Evolutionary conservation across 2,329 filamentous ascomycete species (phyloP).

Genomic region (Dactylellina cionopaga): DNA sequence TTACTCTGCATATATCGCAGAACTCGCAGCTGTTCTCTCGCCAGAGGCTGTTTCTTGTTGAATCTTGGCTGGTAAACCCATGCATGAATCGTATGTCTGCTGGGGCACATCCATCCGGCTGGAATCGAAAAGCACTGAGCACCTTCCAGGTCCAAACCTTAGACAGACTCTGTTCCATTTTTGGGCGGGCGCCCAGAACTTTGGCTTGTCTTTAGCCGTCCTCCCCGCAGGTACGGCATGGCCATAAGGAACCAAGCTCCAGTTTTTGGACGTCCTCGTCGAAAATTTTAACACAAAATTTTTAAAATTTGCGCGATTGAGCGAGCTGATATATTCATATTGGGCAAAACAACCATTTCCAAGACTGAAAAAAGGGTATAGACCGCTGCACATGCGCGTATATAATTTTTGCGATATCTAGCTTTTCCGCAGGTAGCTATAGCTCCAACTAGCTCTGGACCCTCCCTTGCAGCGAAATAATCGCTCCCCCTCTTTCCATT

Average conservation of each 20-base stretch:
- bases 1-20: slow-evolving; percentile 18
- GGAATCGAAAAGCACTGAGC: slow-evolving; percentile 17
- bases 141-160: slow-evolving; percentile 35
- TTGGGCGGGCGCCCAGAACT: slow-evolving; percentile 32
- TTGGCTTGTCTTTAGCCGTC: slow-evolving; percentile 30
- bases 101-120: slow-evolving; percentile 29
- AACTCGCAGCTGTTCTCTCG: slow-evolving; percentile 6
- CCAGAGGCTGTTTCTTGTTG: neutral
- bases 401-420: slow-evolving; percentile 15
- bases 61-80: slow-evolving; percentile 44
- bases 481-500: slow-evolving; percentile 37
- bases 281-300: slow-evolving; percentile 13
- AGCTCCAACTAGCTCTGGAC: slow-evolving; percentile 9
- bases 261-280: too few relatives aligned
- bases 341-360: slow-evolving; percentile 8
- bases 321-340: too few relatives aligned
- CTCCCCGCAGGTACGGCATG: slow-evolving; percentile 26
- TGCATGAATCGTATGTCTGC: slow-evolving; percentile 33
- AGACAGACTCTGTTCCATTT: slow-evolving; percentile 23
- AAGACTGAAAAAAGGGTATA: slow-evolving; percentile 40
- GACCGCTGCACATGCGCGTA: slow-evolving; percentile 9
- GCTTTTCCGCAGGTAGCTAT: neutral
- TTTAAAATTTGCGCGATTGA: too few relatives aligned
- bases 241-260: neutral
- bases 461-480: slow-evolving; percentile 13